Percentiles rank a stretch among this genome's conserved stretches.
phyloP scores from a whole-genome alignment of 495 filamentous ascomycete genomes.

The Daldinia vernicosa region DNA sequence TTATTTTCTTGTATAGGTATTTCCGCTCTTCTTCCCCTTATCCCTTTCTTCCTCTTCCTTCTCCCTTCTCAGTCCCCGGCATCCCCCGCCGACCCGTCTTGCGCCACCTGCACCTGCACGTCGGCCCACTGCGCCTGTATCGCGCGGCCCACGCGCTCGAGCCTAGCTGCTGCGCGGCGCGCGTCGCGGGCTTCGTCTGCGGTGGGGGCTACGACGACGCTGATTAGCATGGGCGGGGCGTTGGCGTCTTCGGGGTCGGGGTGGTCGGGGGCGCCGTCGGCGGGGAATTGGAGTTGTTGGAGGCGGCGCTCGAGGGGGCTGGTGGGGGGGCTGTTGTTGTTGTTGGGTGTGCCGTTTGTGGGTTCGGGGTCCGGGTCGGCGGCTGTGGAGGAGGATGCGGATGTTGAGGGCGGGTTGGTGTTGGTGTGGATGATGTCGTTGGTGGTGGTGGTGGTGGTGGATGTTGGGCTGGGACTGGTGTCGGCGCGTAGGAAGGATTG shows the following conservation, averaged over 20 bases:
- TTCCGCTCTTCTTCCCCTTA: no score
- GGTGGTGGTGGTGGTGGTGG: constrained; percentile 1
- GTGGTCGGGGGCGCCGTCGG: constrained; percentile 7
- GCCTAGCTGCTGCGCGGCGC: constrained; percentile 44
- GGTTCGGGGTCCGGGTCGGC: not conserved
- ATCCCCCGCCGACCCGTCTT: not conserved
- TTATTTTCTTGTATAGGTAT: not conserved
- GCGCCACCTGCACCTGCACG: constrained; percentile 15
- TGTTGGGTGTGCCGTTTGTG: not conserved
- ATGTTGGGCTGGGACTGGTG: not conserved
- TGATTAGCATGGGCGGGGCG: constrained; percentile 47
- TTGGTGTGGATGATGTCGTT: not conserved
- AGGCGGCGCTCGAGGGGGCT: constrained; percentile 24
- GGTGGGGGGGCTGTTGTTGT: constrained; percentile 1
- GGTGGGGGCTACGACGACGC: constrained; percentile 44
- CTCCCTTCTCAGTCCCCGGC: constrained; percentile 30
- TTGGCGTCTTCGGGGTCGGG: constrained; percentile 18
- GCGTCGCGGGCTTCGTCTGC: constrained; percentile 45
- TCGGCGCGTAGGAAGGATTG: constrained; percentile 47
- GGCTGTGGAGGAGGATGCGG: not conserved
- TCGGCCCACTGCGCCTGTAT: constrained; percentile 48
- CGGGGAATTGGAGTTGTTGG: constrained; percentile 30
- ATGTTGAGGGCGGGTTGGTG: not conserved
- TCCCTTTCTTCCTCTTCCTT: not conserved
- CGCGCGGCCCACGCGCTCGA: constrained; percentile 50